Conservation (phyloP, 257 asterid species). For the Solanum clarkiae region DNA sequence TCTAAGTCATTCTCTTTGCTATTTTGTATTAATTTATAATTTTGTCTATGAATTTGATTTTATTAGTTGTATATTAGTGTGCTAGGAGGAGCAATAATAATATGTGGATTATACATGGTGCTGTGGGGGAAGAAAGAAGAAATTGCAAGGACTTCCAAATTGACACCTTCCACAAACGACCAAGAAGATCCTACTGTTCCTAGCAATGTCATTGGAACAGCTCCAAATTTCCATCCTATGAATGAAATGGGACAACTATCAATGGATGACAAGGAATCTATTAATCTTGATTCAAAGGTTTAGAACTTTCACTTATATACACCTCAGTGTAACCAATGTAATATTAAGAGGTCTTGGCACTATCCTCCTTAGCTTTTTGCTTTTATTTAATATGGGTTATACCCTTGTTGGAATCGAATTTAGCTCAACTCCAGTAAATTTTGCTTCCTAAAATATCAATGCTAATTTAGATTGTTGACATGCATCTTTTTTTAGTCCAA, state of each 20-base stretch:
- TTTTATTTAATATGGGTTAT: no score
- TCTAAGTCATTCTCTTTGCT: no score
- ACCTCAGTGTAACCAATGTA: neutral
- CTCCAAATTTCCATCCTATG: neutral
- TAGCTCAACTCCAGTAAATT: neutral
- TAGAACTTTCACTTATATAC: neutral
- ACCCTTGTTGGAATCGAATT: no score
- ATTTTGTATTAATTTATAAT: no score
- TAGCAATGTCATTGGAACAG: neutral
- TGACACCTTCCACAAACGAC: neutral
- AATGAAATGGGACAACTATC: neutral
- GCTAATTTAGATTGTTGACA: neutral
- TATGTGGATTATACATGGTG: conserved; percentile 24
- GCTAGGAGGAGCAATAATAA: conserved; percentile 14
- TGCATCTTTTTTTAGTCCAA: neutral
- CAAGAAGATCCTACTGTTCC: neutral
- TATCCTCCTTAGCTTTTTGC: neutral
- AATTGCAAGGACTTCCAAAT: neutral
- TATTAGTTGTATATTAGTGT: conserved; percentile 4
- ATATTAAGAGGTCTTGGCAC: neutral
- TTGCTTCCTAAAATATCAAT: neutral
- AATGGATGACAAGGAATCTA: neutral
- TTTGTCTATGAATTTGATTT: neutral
- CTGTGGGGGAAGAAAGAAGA: conserved; percentile 37
- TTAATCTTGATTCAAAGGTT: neutral